Evolutionary conservation across 2,329 filamentous ascomycete genomes (phyloP), one percentile per base, ranked within the genome.

Genomic region (Fusarium chuoi): DNA sequence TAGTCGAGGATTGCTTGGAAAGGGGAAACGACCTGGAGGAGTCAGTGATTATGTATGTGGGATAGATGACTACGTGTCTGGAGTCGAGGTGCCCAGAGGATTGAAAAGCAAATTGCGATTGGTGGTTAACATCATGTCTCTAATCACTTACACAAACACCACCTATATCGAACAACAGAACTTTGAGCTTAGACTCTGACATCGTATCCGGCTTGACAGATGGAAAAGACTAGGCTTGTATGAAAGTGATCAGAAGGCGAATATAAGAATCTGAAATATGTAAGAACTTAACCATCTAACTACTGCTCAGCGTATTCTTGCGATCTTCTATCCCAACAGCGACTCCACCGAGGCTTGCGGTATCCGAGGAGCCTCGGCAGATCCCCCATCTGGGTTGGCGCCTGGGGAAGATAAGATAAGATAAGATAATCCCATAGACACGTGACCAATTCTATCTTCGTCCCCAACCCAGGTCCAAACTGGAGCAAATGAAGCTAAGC

Each of bases 1-100:
- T 98, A 98, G 83, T 97, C 93, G 64, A 97, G 87, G 78, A 99
- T 98, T 5, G 94, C 91, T 84, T 97, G 94, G 79, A 99, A 95
- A 15, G 96, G 96, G 3, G 95, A 98, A 30, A 93, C 86, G 62
- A 98, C 94, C 95, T 97, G 36, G 6, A 18, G 39, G 30, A 35
- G 28, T 75, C 33, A 78, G 70, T 49, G 11, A 59, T 5, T 9
- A 13, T 41, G 51, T 22, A 28, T 55, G 35, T 7, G 11, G 15
- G 26, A 13, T 39, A n/a, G 18, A 10, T 14, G 14, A n/a, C 11
- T n/a, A 28, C 20, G 13, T 18, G 22, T 28, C 14, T 28, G n/a
- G 26, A 22, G 7, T 13, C 7, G 20, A 28, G 24, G 11, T 20
- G n/a, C 17, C 26, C 7, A 13, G n/a, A 49, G 18, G 7, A 14